Conservation (phyloP, 768 basidiomycete genomes). For the Pleurotus eryngii region DNA sequence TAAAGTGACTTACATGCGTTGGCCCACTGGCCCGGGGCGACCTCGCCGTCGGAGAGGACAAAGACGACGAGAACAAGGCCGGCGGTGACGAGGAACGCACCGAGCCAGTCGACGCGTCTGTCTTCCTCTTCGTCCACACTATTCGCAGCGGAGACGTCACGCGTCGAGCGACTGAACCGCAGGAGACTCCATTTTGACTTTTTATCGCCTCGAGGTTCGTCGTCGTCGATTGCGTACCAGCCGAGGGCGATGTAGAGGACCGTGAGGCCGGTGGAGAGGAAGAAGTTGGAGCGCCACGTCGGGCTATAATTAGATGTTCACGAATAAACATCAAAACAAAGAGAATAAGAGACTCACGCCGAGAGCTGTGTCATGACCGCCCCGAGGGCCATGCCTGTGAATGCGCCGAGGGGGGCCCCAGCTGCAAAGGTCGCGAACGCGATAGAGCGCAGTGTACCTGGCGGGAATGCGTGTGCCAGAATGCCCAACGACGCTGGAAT, state of each 20-base stretch:
- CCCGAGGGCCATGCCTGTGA: slow-evolving; percentile 65
- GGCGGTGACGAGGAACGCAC: slow-evolving; percentile 57
- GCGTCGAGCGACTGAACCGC: too few species aligned
- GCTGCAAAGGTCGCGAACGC: slow-evolving; percentile 85
- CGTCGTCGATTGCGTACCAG: slow-evolving; percentile 57
- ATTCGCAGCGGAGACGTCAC: too few species aligned
- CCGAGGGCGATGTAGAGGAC: slow-evolving; percentile 49
- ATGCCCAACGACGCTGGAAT: slow-evolving; percentile 80
- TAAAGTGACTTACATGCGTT: slow-evolving; percentile 31
- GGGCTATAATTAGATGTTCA: too few species aligned
- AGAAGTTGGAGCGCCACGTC: slow-evolving; percentile 69
- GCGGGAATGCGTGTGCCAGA: slow-evolving; percentile 76
- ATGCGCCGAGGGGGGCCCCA: slow-evolving; percentile 80
- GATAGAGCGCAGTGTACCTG: slow-evolving; percentile 55
- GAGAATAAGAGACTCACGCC: slow-evolving; percentile 32
- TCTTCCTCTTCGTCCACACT: slow-evolving; percentile 24
- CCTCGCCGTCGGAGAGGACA: slow-evolving; percentile 62
- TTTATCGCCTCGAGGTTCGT: slow-evolving; percentile 27
- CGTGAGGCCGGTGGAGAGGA: slow-evolving; percentile 55
- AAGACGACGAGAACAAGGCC: slow-evolving; percentile 73
- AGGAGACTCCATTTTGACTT: too few species aligned
- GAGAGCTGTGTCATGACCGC: slow-evolving; percentile 63
- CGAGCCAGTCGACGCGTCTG: slow-evolving; percentile 71
- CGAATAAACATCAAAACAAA: too few species aligned
- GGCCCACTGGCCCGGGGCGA: slow-evolving; percentile 59